A percentile compares a stretch with the other conserved stretches of the same genome.
phyloP scores from a whole-genome alignment of 208 protist species.

The Trypanosoma vivax region DNA sequence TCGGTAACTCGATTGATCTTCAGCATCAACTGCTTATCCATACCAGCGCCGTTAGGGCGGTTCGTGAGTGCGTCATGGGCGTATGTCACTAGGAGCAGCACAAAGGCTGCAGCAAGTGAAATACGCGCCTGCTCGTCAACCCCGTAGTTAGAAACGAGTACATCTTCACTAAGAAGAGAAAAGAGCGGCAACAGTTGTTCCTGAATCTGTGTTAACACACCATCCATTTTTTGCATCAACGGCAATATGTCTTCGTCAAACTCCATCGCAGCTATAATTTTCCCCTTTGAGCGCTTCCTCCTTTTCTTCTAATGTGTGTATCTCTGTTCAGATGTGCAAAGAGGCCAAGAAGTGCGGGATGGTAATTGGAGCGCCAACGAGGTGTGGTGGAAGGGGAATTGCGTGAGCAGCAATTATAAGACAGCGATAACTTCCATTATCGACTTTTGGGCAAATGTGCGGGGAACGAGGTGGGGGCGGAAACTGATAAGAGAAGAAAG shows the following conservation, averaged over 20 bases:
- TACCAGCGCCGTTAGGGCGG: not conserved
- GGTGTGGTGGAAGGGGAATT: not conserved
- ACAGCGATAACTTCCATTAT: too few species aligned
- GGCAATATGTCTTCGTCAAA: slow-evolving; percentile 60
- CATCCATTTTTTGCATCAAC: slow-evolving; percentile 37
- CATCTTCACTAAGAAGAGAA: slow-evolving; percentile 54
- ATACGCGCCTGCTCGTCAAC: slow-evolving; percentile 75
- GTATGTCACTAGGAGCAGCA: slow-evolving; percentile 55
- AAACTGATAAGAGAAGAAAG: slow-evolving; percentile 11
- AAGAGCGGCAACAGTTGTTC: slow-evolving; percentile 41
- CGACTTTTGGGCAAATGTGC: not conserved
- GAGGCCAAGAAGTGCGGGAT: too few species aligned
- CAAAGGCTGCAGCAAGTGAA: slow-evolving; percentile 68
- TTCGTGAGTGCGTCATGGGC: slow-evolving; percentile 58
- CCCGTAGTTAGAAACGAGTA: slow-evolving; percentile 55
- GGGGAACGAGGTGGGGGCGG: not conserved
- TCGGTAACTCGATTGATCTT: slow-evolving; percentile 84
- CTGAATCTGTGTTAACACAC: slow-evolving; percentile 23
- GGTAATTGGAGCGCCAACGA: too few species aligned
- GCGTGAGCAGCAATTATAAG: slow-evolving; percentile 2
- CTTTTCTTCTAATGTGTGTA: not conserved
- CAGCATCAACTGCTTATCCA: slow-evolving; percentile 62
- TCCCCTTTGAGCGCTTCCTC: too few species aligned
- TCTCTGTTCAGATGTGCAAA: not conserved
- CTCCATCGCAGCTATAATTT: too few species aligned